Evolutionary conservation across 805 yeast species (phyloP).

Genomic region (Candida peoriensis): DNA sequence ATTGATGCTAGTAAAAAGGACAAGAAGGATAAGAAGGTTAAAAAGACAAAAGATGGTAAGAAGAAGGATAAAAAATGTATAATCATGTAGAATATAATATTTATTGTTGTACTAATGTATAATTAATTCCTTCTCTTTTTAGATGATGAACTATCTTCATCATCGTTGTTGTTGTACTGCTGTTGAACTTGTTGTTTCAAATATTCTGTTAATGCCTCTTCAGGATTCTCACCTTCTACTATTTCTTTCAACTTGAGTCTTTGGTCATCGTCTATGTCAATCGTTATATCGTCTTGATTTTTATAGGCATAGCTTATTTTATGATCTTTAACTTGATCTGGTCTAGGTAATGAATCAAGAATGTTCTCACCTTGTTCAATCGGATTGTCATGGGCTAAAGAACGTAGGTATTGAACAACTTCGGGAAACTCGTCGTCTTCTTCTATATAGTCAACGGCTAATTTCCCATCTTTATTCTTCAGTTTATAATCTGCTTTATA

Average conservation of each 20-base stretch:
- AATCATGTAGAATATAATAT: conserved; percentile 14
- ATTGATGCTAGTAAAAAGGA: neutral
- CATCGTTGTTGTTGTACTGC: conserved; percentile 31
- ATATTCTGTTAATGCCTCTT: conserved; percentile 65
- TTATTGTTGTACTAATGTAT: neutral
- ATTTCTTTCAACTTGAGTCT: conserved; percentile 64
- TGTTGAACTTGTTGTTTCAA: conserved; percentile 62
- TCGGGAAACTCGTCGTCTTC: conserved; percentile 88
- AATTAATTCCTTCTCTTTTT: conserved; percentile 31
- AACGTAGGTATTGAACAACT: conserved; percentile 55
- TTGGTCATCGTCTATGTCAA: conserved; percentile 47
- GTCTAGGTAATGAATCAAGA: conserved; percentile 16
- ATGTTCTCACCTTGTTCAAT: conserved; percentile 11
- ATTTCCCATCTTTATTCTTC: conserved; percentile 69
- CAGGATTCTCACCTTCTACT: conserved; percentile 75
- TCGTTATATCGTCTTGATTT: conserved; percentile 35
- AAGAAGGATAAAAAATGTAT: conserved; percentile 19
- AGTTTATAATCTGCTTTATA: conserved; percentile 60
- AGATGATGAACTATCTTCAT: conserved; percentile 27
- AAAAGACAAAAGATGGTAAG: conserved; percentile 5
- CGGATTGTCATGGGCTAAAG: conserved; percentile 31
- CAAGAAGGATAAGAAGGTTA: conserved; percentile 10
- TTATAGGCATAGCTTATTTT: conserved; percentile 56
- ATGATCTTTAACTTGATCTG: conserved; percentile 29
- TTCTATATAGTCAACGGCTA: conserved; percentile 66